A percentile compares a stretch with the other conserved stretches of the same genome.
Conservation (phyloP, 805 yeast genomes). For the Lachancea lanzarotensis region DNA sequence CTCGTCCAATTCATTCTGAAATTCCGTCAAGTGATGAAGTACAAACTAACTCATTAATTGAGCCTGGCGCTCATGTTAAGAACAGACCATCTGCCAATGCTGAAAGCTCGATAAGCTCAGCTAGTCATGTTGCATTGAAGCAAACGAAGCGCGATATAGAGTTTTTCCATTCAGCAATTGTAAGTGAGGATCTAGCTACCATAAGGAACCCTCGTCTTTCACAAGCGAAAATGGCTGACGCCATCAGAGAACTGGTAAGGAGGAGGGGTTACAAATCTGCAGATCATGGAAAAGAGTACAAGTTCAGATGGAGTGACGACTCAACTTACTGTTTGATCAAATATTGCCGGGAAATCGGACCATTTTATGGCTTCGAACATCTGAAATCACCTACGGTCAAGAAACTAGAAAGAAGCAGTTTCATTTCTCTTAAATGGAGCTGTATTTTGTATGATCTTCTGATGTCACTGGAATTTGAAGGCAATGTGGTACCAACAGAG, state of each 20-base stretch:
- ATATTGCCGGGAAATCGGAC: constrained; percentile 1
- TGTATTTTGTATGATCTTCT: constrained; percentile 2
- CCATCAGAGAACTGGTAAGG: background rate
- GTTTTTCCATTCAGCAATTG: constrained; percentile 1
- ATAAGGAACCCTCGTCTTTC: constrained; percentile 2
- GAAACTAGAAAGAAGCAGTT: constrained; percentile 1
- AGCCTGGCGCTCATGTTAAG: too few species aligned
- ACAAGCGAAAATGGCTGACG: background rate
- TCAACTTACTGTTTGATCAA: constrained; percentile 1
- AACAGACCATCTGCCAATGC: too few species aligned
- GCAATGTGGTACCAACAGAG: constrained; percentile 1
- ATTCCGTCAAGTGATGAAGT: too few species aligned
- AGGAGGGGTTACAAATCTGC: background rate
- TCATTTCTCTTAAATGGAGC: constrained; percentile 3
- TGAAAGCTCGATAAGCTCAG: too few species aligned
- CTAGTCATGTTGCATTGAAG: too few species aligned
- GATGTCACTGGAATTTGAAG: constrained; percentile 2
- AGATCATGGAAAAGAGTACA: constrained; percentile 1
- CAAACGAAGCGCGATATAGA: background rate
- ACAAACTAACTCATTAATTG: too few species aligned
- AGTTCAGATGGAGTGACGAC: constrained; percentile 1
- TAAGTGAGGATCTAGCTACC: background rate
- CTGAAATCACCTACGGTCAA: background rate
- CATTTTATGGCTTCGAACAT: constrained; percentile 1
- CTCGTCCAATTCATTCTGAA: too few species aligned